Conservation (phyloP, 164 flowering plant species). For the Akebia trifoliata region DNA sequence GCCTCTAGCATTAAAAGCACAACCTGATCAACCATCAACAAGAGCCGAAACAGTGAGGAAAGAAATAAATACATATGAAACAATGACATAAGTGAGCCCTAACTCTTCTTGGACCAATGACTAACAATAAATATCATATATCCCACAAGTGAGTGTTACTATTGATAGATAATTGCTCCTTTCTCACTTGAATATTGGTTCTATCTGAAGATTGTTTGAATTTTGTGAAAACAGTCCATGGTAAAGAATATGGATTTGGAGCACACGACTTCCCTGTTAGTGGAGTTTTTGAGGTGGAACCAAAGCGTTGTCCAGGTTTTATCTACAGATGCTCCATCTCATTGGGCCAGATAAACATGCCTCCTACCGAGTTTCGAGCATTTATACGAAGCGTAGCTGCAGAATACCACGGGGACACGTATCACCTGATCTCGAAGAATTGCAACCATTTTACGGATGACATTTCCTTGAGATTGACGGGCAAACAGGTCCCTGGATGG, state of each 20-base stretch:
- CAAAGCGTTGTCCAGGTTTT: constrained; percentile 79
- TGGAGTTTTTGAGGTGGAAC: constrained; percentile 92
- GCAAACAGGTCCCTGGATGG: constrained; percentile 73
- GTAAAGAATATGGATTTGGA: constrained; percentile 86
- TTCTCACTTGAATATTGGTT: background rate
- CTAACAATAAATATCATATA: no score
- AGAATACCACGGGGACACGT: constrained; percentile 86
- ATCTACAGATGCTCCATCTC: constrained; percentile 57
- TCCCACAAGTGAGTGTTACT: no score
- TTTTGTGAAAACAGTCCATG: constrained; percentile 50
- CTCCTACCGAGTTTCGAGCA: constrained; percentile 48
- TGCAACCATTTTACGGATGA: constrained; percentile 91
- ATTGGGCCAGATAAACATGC: constrained; percentile 50
- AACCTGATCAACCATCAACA: no score
- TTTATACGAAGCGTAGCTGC: constrained; percentile 60
- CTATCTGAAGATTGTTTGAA: background rate
- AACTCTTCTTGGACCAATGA: no score
- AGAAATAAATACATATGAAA: no score
- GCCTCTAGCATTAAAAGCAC: no score
- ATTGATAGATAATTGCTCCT: no score
- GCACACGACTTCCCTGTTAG: constrained; percentile 83
- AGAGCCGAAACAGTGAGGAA: no score
- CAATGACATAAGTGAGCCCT: no score
- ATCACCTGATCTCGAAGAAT: constrained; percentile 79
- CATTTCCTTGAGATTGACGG: constrained; percentile 50